Percentiles rank a stretch among this genome's conserved stretches.
These are phyloP conservation scores for Cordyceps pruinosa DNA, from an alignment of 2,329 filamentous ascomycete species.

Conservation along the genomic window DNA sequence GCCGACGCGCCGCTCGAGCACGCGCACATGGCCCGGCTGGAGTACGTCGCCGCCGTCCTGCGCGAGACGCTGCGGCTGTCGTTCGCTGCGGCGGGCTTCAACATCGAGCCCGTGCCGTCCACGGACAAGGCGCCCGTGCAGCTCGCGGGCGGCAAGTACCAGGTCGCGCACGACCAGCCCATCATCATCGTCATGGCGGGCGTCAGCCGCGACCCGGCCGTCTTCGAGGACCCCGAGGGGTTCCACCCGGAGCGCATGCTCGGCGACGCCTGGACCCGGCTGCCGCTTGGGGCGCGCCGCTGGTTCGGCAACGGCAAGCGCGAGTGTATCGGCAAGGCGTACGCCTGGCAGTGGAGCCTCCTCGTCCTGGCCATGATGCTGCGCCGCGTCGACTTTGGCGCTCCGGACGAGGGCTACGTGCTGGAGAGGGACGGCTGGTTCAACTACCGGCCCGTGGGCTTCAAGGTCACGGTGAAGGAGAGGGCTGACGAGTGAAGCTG, in stretches of 20 bases:
- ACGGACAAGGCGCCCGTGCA: constrained; percentile 38
- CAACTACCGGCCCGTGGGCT: constrained; percentile 41
- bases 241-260: constrained; percentile 45
- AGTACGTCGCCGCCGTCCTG: constrained; percentile 47
- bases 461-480: constrained; percentile 36
- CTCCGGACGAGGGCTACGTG: constrained; percentile 32
- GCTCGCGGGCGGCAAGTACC: constrained; percentile 41
- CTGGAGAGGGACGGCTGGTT: constrained; percentile 46
- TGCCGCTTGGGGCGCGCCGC: constrained; percentile 41
- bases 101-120: constrained; percentile 40
- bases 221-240: constrained; percentile 40
- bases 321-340: constrained; percentile 45
- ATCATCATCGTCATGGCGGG: constrained; percentile 44
- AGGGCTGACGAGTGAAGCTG: constrained; percentile 18
- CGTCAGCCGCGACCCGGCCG: constrained; percentile 41
- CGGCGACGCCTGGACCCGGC: constrained; percentile 34
- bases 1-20: constrained; percentile 36
- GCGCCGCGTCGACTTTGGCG: constrained; percentile 39
- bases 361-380: constrained; percentile 37
- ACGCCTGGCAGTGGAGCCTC: constrained; percentile 40
- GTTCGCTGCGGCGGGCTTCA: constrained; percentile 48
- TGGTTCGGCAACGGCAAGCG: constrained; percentile 47
- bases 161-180: constrained; percentile 40
- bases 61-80: constrained; percentile 49
- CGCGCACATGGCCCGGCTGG: constrained; percentile 43